These are phyloP conservation scores for Pugionium cornutum DNA, from an alignment of 345 rosid genomes.

Conservation along the genomic window DNA sequence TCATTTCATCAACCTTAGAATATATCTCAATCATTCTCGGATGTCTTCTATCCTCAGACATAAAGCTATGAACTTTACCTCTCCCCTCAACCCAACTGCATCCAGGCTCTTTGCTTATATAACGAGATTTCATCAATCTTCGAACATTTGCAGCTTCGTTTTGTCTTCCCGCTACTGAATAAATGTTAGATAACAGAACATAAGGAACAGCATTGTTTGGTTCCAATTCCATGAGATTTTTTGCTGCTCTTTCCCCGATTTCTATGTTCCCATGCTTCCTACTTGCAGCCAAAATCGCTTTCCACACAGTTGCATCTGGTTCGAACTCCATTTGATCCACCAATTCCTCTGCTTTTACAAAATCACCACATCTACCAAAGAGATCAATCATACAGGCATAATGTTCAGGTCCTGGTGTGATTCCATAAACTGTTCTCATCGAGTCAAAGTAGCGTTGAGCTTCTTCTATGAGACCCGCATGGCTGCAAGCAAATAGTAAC, in stretches of 20 bases:
- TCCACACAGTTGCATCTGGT: constrained; percentile 88
- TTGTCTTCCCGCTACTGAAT: constrained; percentile 66
- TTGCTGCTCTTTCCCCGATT: constrained; percentile 81
- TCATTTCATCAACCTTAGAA: constrained; percentile 67
- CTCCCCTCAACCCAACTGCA: constrained; percentile 75
- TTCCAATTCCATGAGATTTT: constrained; percentile 63
- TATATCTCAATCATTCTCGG: constrained; percentile 63
- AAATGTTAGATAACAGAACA: constrained; percentile 71
- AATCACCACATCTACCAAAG: constrained; percentile 76
- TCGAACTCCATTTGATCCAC: constrained; percentile 63
- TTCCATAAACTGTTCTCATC: constrained; percentile 61
- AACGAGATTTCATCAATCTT: constrained; percentile 67
- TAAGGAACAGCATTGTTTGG: constrained; percentile 74
- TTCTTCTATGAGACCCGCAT: constrained; percentile 65
- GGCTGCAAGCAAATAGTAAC: constrained; percentile 89
- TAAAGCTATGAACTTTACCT: constrained; percentile 63
- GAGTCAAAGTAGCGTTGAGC: constrained; percentile 61
- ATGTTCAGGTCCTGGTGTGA: constrained; percentile 80
- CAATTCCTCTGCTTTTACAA: constrained; percentile 60
- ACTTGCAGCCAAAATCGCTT: constrained; percentile 73
- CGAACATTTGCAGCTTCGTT: constrained; percentile 73
- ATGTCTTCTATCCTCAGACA: constrained; percentile 79
- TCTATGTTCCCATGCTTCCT: constrained; percentile 68
- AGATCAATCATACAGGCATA: constrained; percentile 95
- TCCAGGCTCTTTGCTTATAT: constrained; percentile 81